Percentiles rank a stretch among this genome's conserved stretches.
Conservation (phyloP, 805 yeast species). For the Kluyveromyces lactis region DNA sequence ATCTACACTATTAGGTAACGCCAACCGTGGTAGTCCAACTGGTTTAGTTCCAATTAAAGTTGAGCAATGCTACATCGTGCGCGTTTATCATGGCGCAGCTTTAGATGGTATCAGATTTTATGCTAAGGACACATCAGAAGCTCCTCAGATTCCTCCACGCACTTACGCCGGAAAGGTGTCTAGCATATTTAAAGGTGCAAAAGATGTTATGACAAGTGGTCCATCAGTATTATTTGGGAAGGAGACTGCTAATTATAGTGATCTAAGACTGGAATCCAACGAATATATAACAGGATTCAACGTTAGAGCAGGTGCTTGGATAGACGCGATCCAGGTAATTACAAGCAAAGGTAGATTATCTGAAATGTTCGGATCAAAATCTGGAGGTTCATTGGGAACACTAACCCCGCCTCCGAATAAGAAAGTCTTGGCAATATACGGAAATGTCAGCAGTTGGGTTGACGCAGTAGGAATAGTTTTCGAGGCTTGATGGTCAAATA, state of each 20-base stretch:
- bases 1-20: slow-evolving; percentile 22
- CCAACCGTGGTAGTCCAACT: slow-evolving; percentile 21
- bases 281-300: slow-evolving; percentile 55
- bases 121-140: slow-evolving; percentile 10
- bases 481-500: slow-evolving; percentile 17
- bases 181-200: slow-evolving; percentile 17
- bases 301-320: slow-evolving; percentile 76
- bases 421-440: slow-evolving; percentile 60
- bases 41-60: slow-evolving; percentile 24
- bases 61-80: slow-evolving; percentile 38
- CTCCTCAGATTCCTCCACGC: slow-evolving; percentile 43
- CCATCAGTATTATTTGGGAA: slow-evolving; percentile 40
- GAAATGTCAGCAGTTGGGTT: slow-evolving; percentile 62
- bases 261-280: slow-evolving; percentile 45
- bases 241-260: slow-evolving; percentile 43
- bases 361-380: slow-evolving; percentile 54
- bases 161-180: slow-evolving; percentile 31
- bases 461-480: slow-evolving; percentile 67
- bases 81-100: slow-evolving; percentile 68
- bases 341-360: slow-evolving; percentile 50
- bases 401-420: slow-evolving; percentile 59
- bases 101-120: slow-evolving; percentile 72
- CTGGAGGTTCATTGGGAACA: slow-evolving; percentile 56
- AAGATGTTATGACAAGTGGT: slow-evolving; percentile 8
- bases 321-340: slow-evolving; percentile 74